phyloP scores from a whole-genome alignment of 495 filamentous ascomycete species.

The Cryomyces antarcticus region DNA sequence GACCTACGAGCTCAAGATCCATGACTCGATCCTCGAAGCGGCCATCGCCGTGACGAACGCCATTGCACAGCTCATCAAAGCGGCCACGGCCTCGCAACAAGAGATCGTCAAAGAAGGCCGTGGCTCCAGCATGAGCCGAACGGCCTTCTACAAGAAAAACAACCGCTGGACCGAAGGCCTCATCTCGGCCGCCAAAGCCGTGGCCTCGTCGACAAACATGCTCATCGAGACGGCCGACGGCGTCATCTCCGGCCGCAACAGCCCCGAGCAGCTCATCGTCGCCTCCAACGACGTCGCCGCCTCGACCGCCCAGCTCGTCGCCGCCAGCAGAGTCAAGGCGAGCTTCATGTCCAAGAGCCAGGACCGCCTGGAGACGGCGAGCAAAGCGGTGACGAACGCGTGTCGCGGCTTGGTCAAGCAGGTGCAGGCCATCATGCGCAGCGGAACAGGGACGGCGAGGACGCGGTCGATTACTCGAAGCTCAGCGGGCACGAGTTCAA shows the following conservation, averaged over 20 bases:
- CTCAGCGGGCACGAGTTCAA: slow-evolving; percentile 91
- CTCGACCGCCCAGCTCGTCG: slow-evolving; percentile 87
- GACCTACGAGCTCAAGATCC: slow-evolving; percentile 89
- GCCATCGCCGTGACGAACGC: slow-evolving; percentile 92
- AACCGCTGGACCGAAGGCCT: slow-evolving; percentile 94
- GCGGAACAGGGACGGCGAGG: slow-evolving; percentile 55
- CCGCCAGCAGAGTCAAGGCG: slow-evolving; percentile 88
- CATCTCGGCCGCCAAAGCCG: slow-evolving; percentile 91
- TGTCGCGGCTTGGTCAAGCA: slow-evolving; percentile 78
- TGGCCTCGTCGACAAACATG: slow-evolving; percentile 76
- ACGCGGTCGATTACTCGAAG: slow-evolving; percentile 71
- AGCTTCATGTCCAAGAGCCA: slow-evolving; percentile 94
- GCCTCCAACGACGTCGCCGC: slow-evolving; percentile 93
- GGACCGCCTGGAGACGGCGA: slow-evolving; percentile 73
- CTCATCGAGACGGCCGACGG: slow-evolving; percentile 96
- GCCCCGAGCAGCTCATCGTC: slow-evolving; percentile 89
- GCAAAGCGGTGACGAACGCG: slow-evolving; percentile 78
- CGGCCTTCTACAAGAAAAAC: slow-evolving; percentile 99
- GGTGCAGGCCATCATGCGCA: slow-evolving; percentile 87
- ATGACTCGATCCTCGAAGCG: slow-evolving; percentile 84
- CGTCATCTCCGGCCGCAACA: slow-evolving; percentile 77
- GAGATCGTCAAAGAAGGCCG: slow-evolving; percentile 95
- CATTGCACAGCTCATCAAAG: slow-evolving; percentile 89
- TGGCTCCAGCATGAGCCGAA: slow-evolving; percentile 54
- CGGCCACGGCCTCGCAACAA: slow-evolving; percentile 80